A percentile compares a stretch with the other conserved stretches of the same genome.
These are phyloP conservation scores for Pythium brachiatum DNA, from an alignment of 352 stramenopile species.

Conservation along the genomic window DNA sequence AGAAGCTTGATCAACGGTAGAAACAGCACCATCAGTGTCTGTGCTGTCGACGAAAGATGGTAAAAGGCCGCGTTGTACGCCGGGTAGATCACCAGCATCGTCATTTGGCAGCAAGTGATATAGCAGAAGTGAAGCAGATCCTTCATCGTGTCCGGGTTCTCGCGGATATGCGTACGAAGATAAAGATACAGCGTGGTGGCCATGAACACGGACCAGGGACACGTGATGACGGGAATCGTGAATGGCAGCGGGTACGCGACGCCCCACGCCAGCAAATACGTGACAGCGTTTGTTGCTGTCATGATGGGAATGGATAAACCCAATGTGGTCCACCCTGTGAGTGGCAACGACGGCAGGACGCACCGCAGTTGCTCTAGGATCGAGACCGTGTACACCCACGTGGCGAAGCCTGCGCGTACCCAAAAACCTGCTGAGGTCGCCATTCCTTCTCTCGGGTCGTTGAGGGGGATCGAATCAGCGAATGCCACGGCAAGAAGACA, in stretches of 20 bases:
- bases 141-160: conserved; percentile 11
- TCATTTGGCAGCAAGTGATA: conserved; percentile 32
- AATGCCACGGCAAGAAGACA: conserved; percentile 9
- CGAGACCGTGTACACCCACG: not conserved
- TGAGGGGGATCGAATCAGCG: conserved; percentile 10
- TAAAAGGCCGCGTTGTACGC: conserved; percentile 34
- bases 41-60: conserved; percentile 9
- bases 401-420: conserved; percentile 11
- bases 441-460: not conserved
- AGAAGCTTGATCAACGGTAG: conserved; percentile 39
- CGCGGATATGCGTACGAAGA: conserved; percentile 26
- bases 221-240: conserved; percentile 23
- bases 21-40: conserved; percentile 28
- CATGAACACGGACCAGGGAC: conserved; percentile 23
- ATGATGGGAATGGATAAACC: not conserved
- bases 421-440: not conserved
- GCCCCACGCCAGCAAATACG: not conserved
- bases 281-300: not conserved
- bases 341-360: not conserved
- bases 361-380: not conserved
- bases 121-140: conserved; percentile 28
- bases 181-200: conserved; percentile 20
- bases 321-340: not conserved
- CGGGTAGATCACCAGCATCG: conserved; percentile 33
- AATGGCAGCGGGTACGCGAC: conserved; percentile 38